Percentiles rank a stretch among this genome's conserved stretches.
These are phyloP conservation scores for Talinum fruticosum DNA, from an alignment of 148 eudicot genomes.

Conservation along the genomic window DNA sequence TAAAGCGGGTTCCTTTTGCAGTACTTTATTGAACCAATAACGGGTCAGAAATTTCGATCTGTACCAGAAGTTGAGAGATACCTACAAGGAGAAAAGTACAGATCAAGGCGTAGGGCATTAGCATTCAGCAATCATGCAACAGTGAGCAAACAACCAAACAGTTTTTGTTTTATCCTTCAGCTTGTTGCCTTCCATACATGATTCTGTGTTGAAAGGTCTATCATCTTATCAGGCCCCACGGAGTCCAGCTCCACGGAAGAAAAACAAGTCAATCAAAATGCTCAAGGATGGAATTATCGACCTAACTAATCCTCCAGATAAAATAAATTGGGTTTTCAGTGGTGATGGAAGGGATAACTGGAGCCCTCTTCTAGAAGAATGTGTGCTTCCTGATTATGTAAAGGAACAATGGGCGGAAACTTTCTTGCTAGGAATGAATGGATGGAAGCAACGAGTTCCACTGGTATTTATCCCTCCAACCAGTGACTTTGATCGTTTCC, in stretches of 20 bases:
- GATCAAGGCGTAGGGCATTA: constrained; percentile 30
- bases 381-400: constrained; percentile 25
- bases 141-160: constrained; percentile 22
- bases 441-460: constrained; percentile 26
- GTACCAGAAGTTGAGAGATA: constrained; percentile 58
- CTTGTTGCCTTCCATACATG: not conserved
- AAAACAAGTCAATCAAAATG: constrained; percentile 15
- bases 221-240: constrained; percentile 22
- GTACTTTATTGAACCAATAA: constrained; percentile 66
- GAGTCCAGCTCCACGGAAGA: constrained; percentile 23
- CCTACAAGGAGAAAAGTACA: constrained; percentile 38
- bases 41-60: constrained; percentile 63
- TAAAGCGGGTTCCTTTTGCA: constrained; percentile 35
- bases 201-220: not conserved
- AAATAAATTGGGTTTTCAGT: constrained; percentile 32
- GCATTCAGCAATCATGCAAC: constrained; percentile 22
- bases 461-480: constrained; percentile 21
- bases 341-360: constrained; percentile 30
- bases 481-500: not conserved
- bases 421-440: constrained; percentile 37
- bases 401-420: constrained; percentile 36
- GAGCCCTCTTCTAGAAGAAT: constrained; percentile 34
- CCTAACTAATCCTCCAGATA: constrained; percentile 31
- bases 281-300: constrained; percentile 19
- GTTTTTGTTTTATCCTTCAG: constrained; percentile 2